Conservation (phyloP, 1,139 yeast genomes). For the Yamadazyma songkhlaensis region DNA sequence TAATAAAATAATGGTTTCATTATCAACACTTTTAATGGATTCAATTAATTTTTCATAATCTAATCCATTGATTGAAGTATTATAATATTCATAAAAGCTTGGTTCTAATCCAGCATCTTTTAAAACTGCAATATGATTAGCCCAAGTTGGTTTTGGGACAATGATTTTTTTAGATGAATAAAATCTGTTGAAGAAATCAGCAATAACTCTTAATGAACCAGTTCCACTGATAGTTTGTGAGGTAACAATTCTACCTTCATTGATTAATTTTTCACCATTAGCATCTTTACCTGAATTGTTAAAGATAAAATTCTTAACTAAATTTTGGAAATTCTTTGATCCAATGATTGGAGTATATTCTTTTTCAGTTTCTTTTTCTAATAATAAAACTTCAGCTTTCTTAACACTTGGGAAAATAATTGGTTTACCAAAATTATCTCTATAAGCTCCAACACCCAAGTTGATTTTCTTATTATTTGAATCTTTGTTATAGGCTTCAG, state of each 20-base stretch:
- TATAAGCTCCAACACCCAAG: constrained; percentile 52
- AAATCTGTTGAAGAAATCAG: constrained; percentile 51
- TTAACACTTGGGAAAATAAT: constrained; percentile 48
- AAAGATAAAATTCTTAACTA: constrained; percentile 50
- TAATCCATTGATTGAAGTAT: constrained; percentile 50
- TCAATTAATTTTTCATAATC: constrained; percentile 50
- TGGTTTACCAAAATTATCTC: constrained; percentile 47
- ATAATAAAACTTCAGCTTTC: constrained; percentile 41
- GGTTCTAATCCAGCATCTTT: constrained; percentile 47
- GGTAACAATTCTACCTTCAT: constrained; percentile 48
- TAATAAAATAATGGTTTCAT: constrained; percentile 66
- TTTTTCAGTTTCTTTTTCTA: constrained; percentile 46
- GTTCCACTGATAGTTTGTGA: constrained; percentile 62
- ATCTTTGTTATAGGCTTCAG: constrained; percentile 49
- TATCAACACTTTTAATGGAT: constrained; percentile 38
- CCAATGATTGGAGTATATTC: constrained; percentile 60
- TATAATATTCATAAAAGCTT: constrained; percentile 50
- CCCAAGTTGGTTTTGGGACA: constrained; percentile 75
- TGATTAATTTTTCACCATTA: constrained; percentile 46
- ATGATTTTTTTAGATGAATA: constrained; percentile 44
- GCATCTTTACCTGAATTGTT: constrained; percentile 48
- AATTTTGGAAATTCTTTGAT: constrained; percentile 44
- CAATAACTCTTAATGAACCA: constrained; percentile 56
- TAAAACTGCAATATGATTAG: constrained; percentile 63
- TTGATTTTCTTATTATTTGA: constrained; percentile 41